phyloP scores from a whole-genome alignment of 2,329 filamentous ascomycete genomes.

The Hypoxylon sp. region DNA sequence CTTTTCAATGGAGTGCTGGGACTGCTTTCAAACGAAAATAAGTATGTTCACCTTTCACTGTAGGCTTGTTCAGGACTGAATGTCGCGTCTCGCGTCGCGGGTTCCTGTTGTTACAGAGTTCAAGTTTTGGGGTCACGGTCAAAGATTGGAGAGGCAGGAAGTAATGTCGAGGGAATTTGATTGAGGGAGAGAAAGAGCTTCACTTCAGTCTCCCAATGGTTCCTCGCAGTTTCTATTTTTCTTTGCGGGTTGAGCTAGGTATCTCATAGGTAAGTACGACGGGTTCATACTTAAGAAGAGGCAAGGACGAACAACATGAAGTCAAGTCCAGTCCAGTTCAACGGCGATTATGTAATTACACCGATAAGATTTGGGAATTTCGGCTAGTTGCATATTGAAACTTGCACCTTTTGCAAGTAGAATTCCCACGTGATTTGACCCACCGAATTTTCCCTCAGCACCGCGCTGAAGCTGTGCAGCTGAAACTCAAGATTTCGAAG shows the following conservation, averaged over 20 bases:
- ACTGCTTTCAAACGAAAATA: too few species aligned
- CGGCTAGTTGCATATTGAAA: neutral
- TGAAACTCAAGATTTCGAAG: slow-evolving; percentile 15
- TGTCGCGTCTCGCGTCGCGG: neutral
- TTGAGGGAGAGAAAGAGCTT: too few species aligned
- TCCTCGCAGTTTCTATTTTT: neutral
- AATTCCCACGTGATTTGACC: slow-evolving; percentile 29
- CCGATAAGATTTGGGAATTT: neutral
- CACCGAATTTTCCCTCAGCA: slow-evolving; percentile 43
- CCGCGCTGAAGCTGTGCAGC: slow-evolving; percentile 26
- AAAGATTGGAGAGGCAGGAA: neutral
- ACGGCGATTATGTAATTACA: neutral
- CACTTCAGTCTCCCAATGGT: neutral
- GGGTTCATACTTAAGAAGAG: neutral
- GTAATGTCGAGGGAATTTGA: neutral
- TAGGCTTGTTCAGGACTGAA: slow-evolving; percentile 2
- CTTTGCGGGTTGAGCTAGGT: neutral
- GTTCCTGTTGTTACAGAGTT: neutral
- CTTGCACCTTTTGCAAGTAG: neutral
- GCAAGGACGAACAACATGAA: slow-evolving; percentile 2
- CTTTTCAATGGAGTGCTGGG: too few species aligned
- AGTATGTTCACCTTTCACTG: neutral
- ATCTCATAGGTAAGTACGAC: neutral
- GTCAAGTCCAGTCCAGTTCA: neutral
- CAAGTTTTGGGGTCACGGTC: slow-evolving; percentile 4